Base-by-base conservation (phyloP, 1,284 basidiomycete species). In the Macrocystidia cucumis region DNA sequence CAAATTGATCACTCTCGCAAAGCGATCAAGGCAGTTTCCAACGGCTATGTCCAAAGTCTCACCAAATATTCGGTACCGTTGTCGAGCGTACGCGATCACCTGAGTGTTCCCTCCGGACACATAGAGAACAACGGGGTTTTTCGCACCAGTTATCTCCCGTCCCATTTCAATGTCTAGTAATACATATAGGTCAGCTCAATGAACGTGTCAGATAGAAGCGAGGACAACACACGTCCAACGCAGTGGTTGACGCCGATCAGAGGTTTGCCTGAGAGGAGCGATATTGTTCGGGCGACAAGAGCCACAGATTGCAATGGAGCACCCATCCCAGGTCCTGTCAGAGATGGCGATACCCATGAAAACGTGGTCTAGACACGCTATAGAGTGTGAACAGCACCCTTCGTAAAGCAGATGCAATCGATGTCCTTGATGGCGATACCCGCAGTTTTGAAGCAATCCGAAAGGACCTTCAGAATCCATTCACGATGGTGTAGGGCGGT, bases 51-150 rank as follows among this genome's bases (percentile, higher is more conserved):
- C 96, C 33, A 99, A 73, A 8, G 96, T 98, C 62, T 99, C 96
- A 17, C 96, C 96, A 57, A 99, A 99, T 46, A 99, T 99, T 29
- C 96, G 79, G 56, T 99, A 99, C 43, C 91, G 78, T 54, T 98
- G 91, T 46, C 91, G 85, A 12, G 91, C 96, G 58, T 99, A 99
- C 1, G 96, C 96, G 45, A 99, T 98, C 21, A 99, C 93, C 60
- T 99, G 96, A 0, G 96, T 98, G 60, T 99, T 99, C 7, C 96
- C 96, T 9, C 96, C 96, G 0, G 93, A 98, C 8, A 99, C 96
- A 55, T 99, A 99, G 21, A 99, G 78, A 2, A 98, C 93, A 48
- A 99, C 86, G 0, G 96, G 96, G 51, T 98, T 96, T 40, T 81
- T 78, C 1, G 96, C 93, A 22, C 85, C 85, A 0, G 96, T 98